Evolutionary conservation across 2,329 filamentous ascomycete genomes (phyloP).

Genomic region (Harringtonia aguacate): DNA sequence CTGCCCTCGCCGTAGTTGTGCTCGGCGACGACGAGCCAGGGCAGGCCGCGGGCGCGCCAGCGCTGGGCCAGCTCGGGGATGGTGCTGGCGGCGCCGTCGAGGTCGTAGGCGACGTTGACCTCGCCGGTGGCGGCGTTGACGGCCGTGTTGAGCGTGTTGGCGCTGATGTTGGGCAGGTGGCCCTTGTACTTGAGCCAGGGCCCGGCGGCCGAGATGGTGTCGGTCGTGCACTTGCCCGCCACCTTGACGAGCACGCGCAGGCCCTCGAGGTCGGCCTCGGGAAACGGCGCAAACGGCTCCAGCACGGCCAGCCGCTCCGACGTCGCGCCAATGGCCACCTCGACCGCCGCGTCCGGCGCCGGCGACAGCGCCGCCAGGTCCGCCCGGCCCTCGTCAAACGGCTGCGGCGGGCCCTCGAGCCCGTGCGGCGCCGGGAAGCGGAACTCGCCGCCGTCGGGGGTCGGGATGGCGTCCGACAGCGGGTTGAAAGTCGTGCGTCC

Average conservation of each 20-base stretch:
- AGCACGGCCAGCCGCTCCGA: conserved; percentile 84
- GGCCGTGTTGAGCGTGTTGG: conserved; percentile 94
- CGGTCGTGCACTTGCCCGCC: conserved; percentile 94
- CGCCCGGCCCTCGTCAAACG: conserved; percentile 70
- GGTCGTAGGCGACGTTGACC: conserved; percentile 85
- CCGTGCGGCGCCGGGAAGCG: conserved; percentile 74
- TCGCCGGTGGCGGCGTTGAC: conserved; percentile 86
- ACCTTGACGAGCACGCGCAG: conserved; percentile 92
- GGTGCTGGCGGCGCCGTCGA: conserved; percentile 60
- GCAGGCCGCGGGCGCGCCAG: conserved; percentile 65
- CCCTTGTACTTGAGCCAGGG: conserved; percentile 99
- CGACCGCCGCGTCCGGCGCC: conserved; percentile 56
- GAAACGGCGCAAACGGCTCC: conserved; percentile 83
- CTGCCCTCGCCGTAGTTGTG: conserved; percentile 90
- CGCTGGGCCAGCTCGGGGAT: conserved; percentile 80
- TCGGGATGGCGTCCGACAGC: conserved; percentile 72
- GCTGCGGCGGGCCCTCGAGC: conserved; percentile 45
- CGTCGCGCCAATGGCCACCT: conserved; percentile 73
- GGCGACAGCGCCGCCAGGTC: conserved; percentile 64
- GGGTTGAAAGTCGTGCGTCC: conserved; percentile 94
- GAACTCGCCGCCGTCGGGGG: conserved; percentile 72
- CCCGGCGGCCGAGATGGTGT: conserved; percentile 94
- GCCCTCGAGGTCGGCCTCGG: conserved; percentile 58
- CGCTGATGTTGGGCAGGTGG: conserved; percentile 93
- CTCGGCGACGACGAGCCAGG: conserved; percentile 93